A percentile compares a stretch with the other conserved stretches of the same genome.
These are phyloP conservation scores for Gomphus bonarii DNA, from an alignment of 1,284 basidiomycete species.

Conservation along the genomic window DNA sequence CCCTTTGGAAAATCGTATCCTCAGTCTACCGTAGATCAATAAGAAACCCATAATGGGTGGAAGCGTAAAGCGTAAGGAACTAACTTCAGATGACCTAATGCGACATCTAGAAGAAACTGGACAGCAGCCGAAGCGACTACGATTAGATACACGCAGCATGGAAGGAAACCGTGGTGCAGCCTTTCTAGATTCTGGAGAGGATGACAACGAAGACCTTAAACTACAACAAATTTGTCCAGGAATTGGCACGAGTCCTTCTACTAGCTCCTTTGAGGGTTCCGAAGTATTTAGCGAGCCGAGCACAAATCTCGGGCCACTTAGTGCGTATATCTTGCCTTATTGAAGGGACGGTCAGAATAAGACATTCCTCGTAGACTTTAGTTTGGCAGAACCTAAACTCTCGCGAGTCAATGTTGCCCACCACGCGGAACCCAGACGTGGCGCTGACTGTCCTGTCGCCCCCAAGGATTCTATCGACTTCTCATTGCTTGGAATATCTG, in stretches of 20 bases:
- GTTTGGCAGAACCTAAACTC: neutral
- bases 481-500: constrained; percentile 63
- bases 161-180: constrained; percentile 10
- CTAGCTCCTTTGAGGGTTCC: constrained; percentile 7
- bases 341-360: constrained; percentile 14
- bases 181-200: constrained; percentile 11
- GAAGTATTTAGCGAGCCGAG: constrained; percentile 12
- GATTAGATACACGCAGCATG: constrained; percentile 1
- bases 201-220: constrained; percentile 4
- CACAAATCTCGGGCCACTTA: neutral
- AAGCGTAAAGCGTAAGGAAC: constrained; percentile 9
- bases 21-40: neutral
- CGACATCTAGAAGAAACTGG: constrained; percentile 25
- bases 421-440: neutral
- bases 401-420: constrained; percentile 10
- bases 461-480: constrained; percentile 28
- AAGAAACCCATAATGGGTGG: neutral
- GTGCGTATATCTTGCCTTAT: constrained; percentile 18
- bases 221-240: neutral
- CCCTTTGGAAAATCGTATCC: too few species aligned
- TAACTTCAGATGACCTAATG: constrained; percentile 29
- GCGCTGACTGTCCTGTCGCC: neutral
- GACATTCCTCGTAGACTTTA: constrained; percentile 4
- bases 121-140: constrained; percentile 19
- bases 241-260: neutral